Base-by-base conservation (phyloP, 352 stramenopile genomes). In the Albugo candida region DNA sequence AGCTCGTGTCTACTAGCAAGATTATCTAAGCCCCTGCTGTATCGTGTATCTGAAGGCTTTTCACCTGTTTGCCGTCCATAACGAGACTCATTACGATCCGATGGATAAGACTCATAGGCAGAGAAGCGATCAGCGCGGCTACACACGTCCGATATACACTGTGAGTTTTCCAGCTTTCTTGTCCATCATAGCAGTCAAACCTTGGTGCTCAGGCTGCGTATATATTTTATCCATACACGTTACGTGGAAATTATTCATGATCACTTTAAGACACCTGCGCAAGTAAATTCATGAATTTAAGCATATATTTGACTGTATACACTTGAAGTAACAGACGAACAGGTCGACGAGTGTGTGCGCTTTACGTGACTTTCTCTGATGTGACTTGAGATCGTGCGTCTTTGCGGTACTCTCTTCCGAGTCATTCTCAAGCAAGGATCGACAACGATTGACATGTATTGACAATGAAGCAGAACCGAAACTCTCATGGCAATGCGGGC, bases 241-340 rank as follows among this genome's bases (percentile, higher is more conserved):
- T 31, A 59, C 68, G 35, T 79, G 62, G 47, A 85, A 85, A 50
- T 85, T 74, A 41, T 67, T 78, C 13, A 68, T 77, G 41, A 83
- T 54, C 20, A 76, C 63, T 0, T 56, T 59, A 16, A 84, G 58
- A 39, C 72, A 84, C 48, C 72, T 84, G 34, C 17, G 47, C 4
- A 5, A 13, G 12, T 36, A 5, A 54, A 8, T 8, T 49, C 12
- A 45, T 47, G n/a, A 52, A 47, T 36, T 31, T n/a, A 36, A 16
- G 24, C 36, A 45, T n/a, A 8, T 35, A 37, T 11, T 27, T 36
- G 34, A 16, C 13, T 19, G 27, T 38, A 4, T 4, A 16, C 11
- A 19, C 21, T 19, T 36, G 11, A 8, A 37, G 19, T n/a, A 47
- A n/a, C 44, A 13, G 20, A 56, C 56, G 19, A 46, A 84, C 72